Percentiles rank a stretch among this genome's conserved stretches.
These are phyloP conservation scores for Pogostemon cablin DNA, from an alignment of 257 asterid genomes.

Conservation along the genomic window DNA sequence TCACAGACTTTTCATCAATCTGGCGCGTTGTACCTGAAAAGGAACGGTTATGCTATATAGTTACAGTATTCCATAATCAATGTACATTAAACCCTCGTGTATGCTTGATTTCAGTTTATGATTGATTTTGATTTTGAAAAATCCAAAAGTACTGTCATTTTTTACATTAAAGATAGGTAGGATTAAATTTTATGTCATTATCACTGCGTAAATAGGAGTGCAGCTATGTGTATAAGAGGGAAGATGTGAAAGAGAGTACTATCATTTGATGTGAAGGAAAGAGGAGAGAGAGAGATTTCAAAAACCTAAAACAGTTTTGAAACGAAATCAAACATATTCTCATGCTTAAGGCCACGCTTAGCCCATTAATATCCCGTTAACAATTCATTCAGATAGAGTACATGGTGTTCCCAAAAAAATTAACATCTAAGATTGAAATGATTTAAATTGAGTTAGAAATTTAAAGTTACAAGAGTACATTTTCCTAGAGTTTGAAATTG, in stretches of 20 bases:
- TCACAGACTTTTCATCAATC: conserved; percentile 44
- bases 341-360: too few relatives aligned
- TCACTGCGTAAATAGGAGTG: too few relatives aligned
- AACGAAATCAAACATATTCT: too few relatives aligned
- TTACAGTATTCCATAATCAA: conserved; percentile 20
- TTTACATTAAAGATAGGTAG: too few relatives aligned
- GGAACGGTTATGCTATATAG: conserved; percentile 26
- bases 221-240: too few relatives aligned
- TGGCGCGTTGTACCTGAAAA: conserved; percentile 56
- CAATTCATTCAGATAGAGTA: not conserved
- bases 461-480: not conserved
- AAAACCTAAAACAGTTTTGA: too few relatives aligned
- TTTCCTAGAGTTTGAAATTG: conserved; percentile 3
- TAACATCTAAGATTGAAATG: not conserved
- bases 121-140: too few relatives aligned
- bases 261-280: too few relatives aligned
- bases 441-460: not conserved
- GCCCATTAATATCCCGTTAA: not conserved
- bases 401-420: not conserved
- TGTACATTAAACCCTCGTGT: not conserved
- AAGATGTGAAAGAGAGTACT: too few relatives aligned
- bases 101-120: not conserved
- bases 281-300: too few relatives aligned
- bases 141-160: too few relatives aligned
- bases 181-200: too few relatives aligned